Conservation (phyloP, 768 basidiomycete species). For the Mycena belliarum region DNA sequence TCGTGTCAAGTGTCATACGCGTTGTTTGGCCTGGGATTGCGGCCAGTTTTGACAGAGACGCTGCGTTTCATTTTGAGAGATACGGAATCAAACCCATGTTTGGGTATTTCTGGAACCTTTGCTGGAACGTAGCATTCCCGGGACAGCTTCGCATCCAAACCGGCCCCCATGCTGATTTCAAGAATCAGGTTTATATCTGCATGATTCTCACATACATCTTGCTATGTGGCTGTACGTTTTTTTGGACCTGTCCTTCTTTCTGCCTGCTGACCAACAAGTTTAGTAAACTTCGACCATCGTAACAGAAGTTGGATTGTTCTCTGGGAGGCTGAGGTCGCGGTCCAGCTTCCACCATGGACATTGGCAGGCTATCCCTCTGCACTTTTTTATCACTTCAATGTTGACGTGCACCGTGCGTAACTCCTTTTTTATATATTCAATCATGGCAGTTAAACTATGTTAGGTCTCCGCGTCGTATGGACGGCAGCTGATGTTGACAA, state of each 20-base stretch:
- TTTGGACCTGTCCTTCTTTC: not conserved
- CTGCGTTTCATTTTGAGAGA: slow-evolving; percentile 13
- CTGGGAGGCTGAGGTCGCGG: slow-evolving; percentile 34
- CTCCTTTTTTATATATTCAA: not conserved
- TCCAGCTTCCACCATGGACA: slow-evolving; percentile 36
- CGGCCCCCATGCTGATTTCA: slow-evolving; percentile 29
- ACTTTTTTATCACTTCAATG: slow-evolving; percentile 35
- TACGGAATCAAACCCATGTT: slow-evolving; percentile 24
- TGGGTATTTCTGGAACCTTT: slow-evolving; percentile 31
- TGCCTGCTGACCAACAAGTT: not conserved
- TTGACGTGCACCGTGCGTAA: slow-evolving; percentile 30
- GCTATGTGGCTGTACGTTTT: slow-evolving; percentile 6
- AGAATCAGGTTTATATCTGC: slow-evolving; percentile 34
- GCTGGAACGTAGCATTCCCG: slow-evolving; percentile 25
- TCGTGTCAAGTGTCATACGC: not conserved
- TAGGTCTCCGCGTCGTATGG: not conserved
- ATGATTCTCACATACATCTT: slow-evolving; percentile 27
- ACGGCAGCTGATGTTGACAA: not conserved
- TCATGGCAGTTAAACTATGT: not conserved
- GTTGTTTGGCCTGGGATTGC: slow-evolving; percentile 26
- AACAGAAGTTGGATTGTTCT: slow-evolving; percentile 32
- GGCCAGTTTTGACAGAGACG: slow-evolving; percentile 7
- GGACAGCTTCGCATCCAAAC: slow-evolving; percentile 22
- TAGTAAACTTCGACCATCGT: slow-evolving; percentile 25
- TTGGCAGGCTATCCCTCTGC: slow-evolving; percentile 34